phyloP scores from a whole-genome alignment of 257 asterid species.

The Fraxinus pennsylvanica region DNA sequence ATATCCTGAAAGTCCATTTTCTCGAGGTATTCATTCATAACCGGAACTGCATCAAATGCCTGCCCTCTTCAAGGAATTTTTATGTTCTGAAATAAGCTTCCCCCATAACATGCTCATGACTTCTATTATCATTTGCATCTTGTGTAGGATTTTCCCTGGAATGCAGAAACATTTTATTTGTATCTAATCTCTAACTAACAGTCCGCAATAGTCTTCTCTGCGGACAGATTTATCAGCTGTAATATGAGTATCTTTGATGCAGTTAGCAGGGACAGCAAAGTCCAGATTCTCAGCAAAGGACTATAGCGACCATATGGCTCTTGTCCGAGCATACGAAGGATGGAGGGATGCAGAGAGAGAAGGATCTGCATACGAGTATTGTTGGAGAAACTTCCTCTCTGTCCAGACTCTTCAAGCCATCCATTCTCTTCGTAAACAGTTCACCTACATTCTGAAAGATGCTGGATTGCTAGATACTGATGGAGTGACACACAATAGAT shows the following conservation, averaged over 20 bases:
- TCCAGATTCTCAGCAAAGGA: slow-evolving; percentile 98
- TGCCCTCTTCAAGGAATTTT: neutral
- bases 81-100: neutral
- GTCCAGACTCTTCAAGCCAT: slow-evolving; percentile 97
- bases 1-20: neutral
- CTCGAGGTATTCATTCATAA: neutral
- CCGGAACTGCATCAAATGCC: neutral
- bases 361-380: slow-evolving; percentile 93
- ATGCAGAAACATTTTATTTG: neutral
- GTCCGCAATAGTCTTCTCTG: neutral
- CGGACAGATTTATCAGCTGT: slow-evolving; percentile 19
- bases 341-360: slow-evolving; percentile 99
- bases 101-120: neutral
- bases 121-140: neutral
- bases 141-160: neutral
- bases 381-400: slow-evolving; percentile 97
- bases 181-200: neutral
- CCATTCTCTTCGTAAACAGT: slow-evolving; percentile 94
- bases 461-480: slow-evolving; percentile 77
- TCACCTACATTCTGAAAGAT: slow-evolving; percentile 79
- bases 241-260: slow-evolving; percentile 28
- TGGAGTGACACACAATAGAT: slow-evolving; percentile 57
- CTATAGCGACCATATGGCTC: slow-evolving; percentile 99
- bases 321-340: slow-evolving; percentile 98
- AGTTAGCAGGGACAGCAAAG: slow-evolving; percentile 95